Base-by-base conservation (phyloP, 805 yeast species). In the Myxozyma kluyveri region DNA sequence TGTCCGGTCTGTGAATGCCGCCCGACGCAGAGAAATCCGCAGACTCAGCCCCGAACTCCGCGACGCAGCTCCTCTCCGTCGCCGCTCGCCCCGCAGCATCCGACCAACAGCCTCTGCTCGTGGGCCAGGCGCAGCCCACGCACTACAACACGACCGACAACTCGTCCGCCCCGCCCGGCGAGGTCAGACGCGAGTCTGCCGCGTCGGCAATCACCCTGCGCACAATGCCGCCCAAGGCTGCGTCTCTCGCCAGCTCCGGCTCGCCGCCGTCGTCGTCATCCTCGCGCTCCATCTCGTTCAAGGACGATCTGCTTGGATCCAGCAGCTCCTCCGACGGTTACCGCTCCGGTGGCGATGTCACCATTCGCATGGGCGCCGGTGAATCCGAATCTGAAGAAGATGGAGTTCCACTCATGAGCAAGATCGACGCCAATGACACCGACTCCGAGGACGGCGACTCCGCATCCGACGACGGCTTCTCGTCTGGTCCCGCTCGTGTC, bases 341-440 rank as follows among this genome's bases (percentile, higher is more conserved):
- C 33, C 33, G 33, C 33, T 29, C 33, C 33, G 33, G 33, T 21
- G 58, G 51, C 45, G 60, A 56, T 37, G 33, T 56, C 44, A 49
- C 60, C 29, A 56, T 56, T 39, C 54, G 60, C 41, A 56, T 56
- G 43, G 54, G 54, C 35, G 60, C 54, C 37, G 59, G 54, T 19
- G 38, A 19, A 17, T 29, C 33, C 33, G 33, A 29, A 14, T 29
- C 33, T 14, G 40, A 47, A 32, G 60, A 56, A 19, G 60, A 54
- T 14, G 60, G 57, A 22, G 60, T 56, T 3, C 60, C 60, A 19
- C 54, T 56, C 19, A 56, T 56, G 57, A 46, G 53, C 52, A 56
- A 56, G 31, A 49, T 49, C 29, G 59, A 53, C 29, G 44, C 48
- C 41, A 33, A 31, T 23, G 37, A 24, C 5, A 36, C 36, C 35